Base-by-base conservation (phyloP, 371 early-diverging fungal genomes). In the Batrachochytrium dendrobatidis region DNA sequence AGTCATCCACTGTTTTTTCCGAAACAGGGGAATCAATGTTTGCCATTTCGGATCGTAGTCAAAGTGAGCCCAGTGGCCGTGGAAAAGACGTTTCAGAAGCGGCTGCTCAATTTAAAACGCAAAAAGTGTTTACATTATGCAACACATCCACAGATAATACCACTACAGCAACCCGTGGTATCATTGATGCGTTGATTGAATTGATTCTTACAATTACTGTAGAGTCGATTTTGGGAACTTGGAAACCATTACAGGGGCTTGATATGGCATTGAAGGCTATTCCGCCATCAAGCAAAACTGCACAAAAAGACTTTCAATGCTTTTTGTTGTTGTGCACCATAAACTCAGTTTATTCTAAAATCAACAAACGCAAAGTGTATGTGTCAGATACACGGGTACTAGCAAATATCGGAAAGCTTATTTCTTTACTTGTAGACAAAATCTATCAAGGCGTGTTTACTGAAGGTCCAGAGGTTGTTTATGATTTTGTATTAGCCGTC, bases 381-480 rank as follows among this genome's bases (percentile, higher is more conserved):
- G 8, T 67, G 3, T 24, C 26, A 45, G 71, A 70, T 34, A 10
- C 55, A 1, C 33, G 76, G 3, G 65, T 81, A 0, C 56, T 85
- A 43, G 39, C 62, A 5, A 84, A 81, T 44, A 62, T 84, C 1
- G 68, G 76, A 4, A 83, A 79, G 61, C 84, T 85, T 60, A 64
- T 76, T 8, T 82, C 82, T 61, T 32, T 83, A 12, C 68, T 83
- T n/a, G 84, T 87, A 6, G 89, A 89, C 65, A 66, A 76, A 28
- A 77, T 85, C 0, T 80, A 83, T 45, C 86, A 86, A 67, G 51
- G 48, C 1, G 26, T 57, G 5, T 62, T 50, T 34, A 12, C 18
- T 1, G 58, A 50, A 6, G 52, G 53, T 7, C 17, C 43, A 55
- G 35, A 55, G 35, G 35, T 60, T 10, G 22, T 54, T 35, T 43